Evolutionary conservation across 164 flowering plant species (phyloP), one percentile per base, ranked within the genome.

Genomic region (Litsea cubeba): DNA sequence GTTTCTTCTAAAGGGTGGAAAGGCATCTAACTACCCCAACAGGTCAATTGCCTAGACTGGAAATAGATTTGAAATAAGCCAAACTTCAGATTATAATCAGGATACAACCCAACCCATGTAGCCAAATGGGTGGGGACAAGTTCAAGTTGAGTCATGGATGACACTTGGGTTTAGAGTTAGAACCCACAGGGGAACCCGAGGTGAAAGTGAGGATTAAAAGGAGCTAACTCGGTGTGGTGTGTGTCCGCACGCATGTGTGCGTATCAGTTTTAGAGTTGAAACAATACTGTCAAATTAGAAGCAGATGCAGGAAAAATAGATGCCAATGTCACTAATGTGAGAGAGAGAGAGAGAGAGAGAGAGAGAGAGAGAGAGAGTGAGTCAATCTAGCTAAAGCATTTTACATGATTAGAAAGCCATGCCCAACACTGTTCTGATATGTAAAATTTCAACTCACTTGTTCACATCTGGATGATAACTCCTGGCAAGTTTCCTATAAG

Each of bases 401-500:
- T 25, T 64, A 23, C 67, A 64, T 64, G 32, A 8, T 32, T 66
- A 28, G n/a, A 66, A 14, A 30, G 46, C 46, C 40, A 28, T 5
- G 32, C 40, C 26, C 10, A 5, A 40, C 46, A 66, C 28, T 1
- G 46, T 26, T 15, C 46, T 35, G 2, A 73, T 24, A 40, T 71
- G n/a, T n/a, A 69, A 26, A 8, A 63, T 28, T 32, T 35, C 22
- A 40, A 89, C 97, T 88, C 71, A 94, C 98, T 91, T 94, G 93
- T 90, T 94, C 57, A 94, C 98, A 82, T 94, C 98, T 66, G 98
- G 98, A 83, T 94, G 98, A 73, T 85, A 89, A 76, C 73, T 92
- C 85, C 97, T 82, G 6, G 98, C 98, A 80, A 94, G 98, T 83
- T 92, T 94, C 78, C 97, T 85, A 77, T 95, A 95, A 78, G 99